These are phyloP conservation scores for Ustilago cynodontis DNA, from an alignment of 1,284 basidiomycete genomes.

Conservation along the genomic window DNA sequence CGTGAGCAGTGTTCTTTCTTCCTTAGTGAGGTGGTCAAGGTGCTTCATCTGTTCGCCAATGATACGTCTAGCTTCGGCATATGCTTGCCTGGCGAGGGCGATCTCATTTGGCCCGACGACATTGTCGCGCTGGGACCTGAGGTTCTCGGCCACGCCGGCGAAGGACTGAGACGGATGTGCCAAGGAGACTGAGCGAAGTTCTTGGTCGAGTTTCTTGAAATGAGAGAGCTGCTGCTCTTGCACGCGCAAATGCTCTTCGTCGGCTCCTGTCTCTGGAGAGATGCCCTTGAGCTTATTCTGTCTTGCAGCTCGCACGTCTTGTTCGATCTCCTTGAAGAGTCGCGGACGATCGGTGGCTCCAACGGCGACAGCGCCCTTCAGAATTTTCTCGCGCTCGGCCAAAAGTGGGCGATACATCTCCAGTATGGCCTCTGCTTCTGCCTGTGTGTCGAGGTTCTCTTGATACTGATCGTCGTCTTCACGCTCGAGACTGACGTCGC, in stretches of 20 bases:
- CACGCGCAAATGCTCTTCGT: constrained; percentile 48
- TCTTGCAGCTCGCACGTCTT: constrained; percentile 28
- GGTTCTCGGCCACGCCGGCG: constrained; percentile 18
- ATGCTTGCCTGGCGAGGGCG: constrained; percentile 27
- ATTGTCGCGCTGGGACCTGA: constrained; percentile 44
- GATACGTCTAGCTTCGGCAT: constrained; percentile 33
- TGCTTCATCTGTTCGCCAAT: constrained; percentile 42
- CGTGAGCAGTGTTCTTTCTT: constrained; percentile 44
- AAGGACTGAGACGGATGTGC: constrained; percentile 21
- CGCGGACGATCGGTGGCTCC: constrained; percentile 57
- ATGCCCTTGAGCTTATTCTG: constrained; percentile 30
- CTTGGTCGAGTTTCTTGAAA: constrained; percentile 58
- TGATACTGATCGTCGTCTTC: constrained; percentile 67
- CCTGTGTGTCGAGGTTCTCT: constrained; percentile 66
- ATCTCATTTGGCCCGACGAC: constrained; percentile 37
- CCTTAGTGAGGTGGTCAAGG: constrained; percentile 49
- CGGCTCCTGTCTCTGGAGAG: constrained; percentile 33
- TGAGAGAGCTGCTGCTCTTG: constrained; percentile 57
- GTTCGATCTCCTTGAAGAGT: constrained; percentile 58
- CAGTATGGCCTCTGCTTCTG: constrained; percentile 63
- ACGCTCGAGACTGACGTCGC: constrained; percentile 60
- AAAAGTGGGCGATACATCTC: constrained; percentile 66
- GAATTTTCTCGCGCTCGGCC: constrained; percentile 61
- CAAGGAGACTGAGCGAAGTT: constrained; percentile 40
- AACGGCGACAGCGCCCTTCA: constrained; percentile 56